Evolutionary conservation across 2,329 filamentous ascomycete species (phyloP), one percentile per base, ranked within the genome.

Genomic region (Nannizzia gypsea): DNA sequence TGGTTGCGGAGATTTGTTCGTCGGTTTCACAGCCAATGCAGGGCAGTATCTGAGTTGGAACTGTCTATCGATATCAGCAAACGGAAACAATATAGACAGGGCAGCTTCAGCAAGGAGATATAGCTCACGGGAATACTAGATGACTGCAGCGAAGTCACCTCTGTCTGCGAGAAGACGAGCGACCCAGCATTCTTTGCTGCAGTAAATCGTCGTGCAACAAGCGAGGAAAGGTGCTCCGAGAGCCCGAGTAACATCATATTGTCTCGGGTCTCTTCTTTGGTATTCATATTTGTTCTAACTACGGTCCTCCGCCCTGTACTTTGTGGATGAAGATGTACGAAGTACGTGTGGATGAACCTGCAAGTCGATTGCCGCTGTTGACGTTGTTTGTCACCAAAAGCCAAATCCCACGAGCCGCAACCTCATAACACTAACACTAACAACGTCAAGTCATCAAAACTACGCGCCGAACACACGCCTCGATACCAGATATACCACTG

Each of bases 11-110:
- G 60, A 59, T 22, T 66, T 26, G 5, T 17, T 52, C 24, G 67
- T 61, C 11, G 75, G 73, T 62, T 78, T 78, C 62, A 75, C 74
- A 26, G 73, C 71, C n/a, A 78, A 71, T 0, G 76, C 74, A 3
- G 77, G 77, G 60, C 77, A 79, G 62, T 77, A 78, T 61, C 77
- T 73, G 8, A 78, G 68, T 72, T 78, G 76, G 60, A 75, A 77
- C 76, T 78, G 58, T 24, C 38, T 4, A 57, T 57, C 42, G 58
- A 42, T 40, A 34, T 40, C 6, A 57, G 17, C 52, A 24, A 52
- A 58, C 22, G 24, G n/a, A 42, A 8, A 26, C 26, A 11, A 34
- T 55, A 34, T 38, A 6, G 26, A n/a, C 15, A 11, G 17, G 17
- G 52, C 15, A 55, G 26, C 28, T 36, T 34, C 17, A 5, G 17